phyloP scores from a whole-genome alignment of 495 filamentous ascomycete species.

The Penicillium crystallinum region DNA sequence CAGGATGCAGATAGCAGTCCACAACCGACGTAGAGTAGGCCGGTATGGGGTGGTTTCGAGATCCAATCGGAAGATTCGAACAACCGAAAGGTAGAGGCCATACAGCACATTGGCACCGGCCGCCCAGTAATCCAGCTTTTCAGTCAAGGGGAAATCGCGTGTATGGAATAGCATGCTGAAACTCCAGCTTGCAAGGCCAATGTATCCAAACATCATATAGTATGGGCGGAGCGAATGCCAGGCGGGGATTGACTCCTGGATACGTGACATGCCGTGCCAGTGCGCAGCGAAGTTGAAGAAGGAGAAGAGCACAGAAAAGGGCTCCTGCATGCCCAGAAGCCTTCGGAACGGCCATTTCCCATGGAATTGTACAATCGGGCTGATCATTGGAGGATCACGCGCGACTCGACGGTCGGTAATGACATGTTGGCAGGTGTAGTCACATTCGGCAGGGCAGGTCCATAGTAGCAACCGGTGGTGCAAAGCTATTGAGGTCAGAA shows the following conservation, averaged over 20 bases:
- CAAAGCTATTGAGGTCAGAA: constrained; percentile 30
- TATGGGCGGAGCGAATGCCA: constrained; percentile 71
- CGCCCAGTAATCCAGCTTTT: constrained; percentile 94
- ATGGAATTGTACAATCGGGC: constrained; percentile 84
- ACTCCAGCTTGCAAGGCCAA: constrained; percentile 77
- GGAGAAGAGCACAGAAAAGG: constrained; percentile 88
- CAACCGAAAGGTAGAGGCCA: constrained; percentile 75
- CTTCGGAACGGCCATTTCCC: constrained; percentile 99
- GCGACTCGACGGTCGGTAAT: constrained; percentile 68
- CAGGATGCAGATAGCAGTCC: constrained; percentile 65
- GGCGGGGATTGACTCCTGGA: constrained; percentile 64
- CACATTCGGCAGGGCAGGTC: constrained; percentile 86
- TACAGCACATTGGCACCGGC: constrained; percentile 90
- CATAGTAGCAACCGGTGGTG: constrained; percentile 51
- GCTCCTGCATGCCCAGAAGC: constrained; percentile 89
- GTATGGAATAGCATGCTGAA: constrained; percentile 90
- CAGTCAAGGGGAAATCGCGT: constrained; percentile 76
- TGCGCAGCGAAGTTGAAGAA: constrained; percentile 87
- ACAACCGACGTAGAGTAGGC: constrained; percentile 57
- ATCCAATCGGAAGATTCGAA: constrained; percentile 81
- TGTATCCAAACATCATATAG: constrained; percentile 75
- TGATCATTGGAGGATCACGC: constrained; percentile 55
- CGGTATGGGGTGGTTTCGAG: constrained; percentile 48
- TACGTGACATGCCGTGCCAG: constrained; percentile 64
- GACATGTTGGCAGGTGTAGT: constrained; percentile 97